These are phyloP conservation scores for Gymnopus androsaceus DNA, from an alignment of 1,284 basidiomycete species.

Conservation along the genomic window DNA sequence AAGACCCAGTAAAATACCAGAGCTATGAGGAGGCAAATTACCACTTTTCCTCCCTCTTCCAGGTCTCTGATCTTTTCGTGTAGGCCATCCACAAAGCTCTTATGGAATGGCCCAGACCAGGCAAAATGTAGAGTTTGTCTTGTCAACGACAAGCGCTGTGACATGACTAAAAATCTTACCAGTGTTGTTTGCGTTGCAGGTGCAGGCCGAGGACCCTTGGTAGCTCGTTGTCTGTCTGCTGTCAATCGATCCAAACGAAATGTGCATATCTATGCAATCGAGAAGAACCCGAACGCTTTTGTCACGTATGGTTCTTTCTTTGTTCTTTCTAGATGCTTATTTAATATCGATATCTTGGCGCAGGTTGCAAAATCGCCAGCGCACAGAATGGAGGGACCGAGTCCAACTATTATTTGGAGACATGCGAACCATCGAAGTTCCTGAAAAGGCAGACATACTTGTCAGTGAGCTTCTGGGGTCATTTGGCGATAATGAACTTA, in stretches of 20 bases:
- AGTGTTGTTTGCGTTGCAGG: slow-evolving; percentile 91
- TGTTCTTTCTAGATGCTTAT: slow-evolving; percentile 10
- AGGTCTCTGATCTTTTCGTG: slow-evolving; percentile 18
- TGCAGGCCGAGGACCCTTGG: slow-evolving; percentile 92
- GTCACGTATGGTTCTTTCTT: slow-evolving; percentile 69
- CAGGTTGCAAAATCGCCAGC: slow-evolving; percentile 82
- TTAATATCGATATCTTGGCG: slow-evolving; percentile 18
- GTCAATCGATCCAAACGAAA: slow-evolving; percentile 71
- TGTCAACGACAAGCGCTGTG: slow-evolving; percentile 20
- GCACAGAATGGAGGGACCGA: slow-evolving; percentile 80
- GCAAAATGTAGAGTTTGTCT: slow-evolving; percentile 54
- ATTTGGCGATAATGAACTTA: slow-evolving; percentile 98
- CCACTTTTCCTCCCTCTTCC: slow-evolving; percentile 13
- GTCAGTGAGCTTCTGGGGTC: slow-evolving; percentile 96
- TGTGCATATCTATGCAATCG: slow-evolving; percentile 79
- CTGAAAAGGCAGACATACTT: slow-evolving; percentile 89
- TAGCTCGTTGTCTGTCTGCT: slow-evolving; percentile 84
- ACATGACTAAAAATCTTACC: slow-evolving; percentile 12
- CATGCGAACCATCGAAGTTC: slow-evolving; percentile 83
- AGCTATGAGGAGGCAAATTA: slow-evolving; percentile 86
- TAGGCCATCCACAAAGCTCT: slow-evolving; percentile 86
- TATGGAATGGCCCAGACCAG: slow-evolving; percentile 61
- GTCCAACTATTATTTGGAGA: slow-evolving; percentile 90
- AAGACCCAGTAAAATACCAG: slow-evolving; percentile 95
- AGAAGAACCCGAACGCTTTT: slow-evolving; percentile 95